Conservation (phyloP, 331 rosid genomes). For the Acacia pycnantha region DNA sequence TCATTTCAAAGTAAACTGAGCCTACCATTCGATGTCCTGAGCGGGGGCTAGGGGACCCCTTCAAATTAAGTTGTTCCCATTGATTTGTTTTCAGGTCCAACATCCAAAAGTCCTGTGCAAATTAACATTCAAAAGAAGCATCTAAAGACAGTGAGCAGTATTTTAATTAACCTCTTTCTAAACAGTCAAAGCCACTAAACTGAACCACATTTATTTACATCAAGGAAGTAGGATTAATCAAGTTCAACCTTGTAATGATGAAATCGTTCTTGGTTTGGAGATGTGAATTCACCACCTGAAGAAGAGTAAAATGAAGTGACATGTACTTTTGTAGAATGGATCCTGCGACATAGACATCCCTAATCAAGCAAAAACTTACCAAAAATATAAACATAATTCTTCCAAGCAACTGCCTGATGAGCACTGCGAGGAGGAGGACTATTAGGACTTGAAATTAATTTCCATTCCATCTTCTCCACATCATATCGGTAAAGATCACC, state of each 20-base stretch:
- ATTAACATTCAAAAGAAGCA: conserved; percentile 24
- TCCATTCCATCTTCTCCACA: conserved; percentile 93
- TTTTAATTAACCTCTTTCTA: not conserved
- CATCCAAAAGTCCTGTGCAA: conserved; percentile 87
- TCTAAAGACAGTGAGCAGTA: not conserved
- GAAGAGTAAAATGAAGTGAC: not conserved
- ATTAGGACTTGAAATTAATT: conserved; percentile 82
- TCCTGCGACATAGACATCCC: not conserved
- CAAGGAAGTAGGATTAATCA: conserved; percentile 6
- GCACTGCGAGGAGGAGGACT: conserved; percentile 99
- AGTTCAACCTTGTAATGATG: conserved; percentile 91
- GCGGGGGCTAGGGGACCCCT: conserved; percentile 95
- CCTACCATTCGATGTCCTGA: conserved; percentile 98
- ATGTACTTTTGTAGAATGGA: not conserved
- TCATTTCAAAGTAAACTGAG: conserved; percentile 22
- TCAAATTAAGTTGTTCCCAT: conserved; percentile 91
- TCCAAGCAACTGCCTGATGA: conserved; percentile 97
- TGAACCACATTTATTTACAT: not conserved
- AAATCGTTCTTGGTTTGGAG: conserved; percentile 97
- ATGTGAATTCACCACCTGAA: conserved; percentile 93
- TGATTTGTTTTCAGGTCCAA: conserved; percentile 93
- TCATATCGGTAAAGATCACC: conserved; percentile 87
- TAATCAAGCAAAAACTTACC: conserved; percentile 45
- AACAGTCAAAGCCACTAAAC: conserved; percentile 22
- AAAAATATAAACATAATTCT: conserved; percentile 81